These are phyloP conservation scores for Cucurbita argyrosperma DNA, from an alignment of 306 rosid genomes.

Conservation along the genomic window DNA sequence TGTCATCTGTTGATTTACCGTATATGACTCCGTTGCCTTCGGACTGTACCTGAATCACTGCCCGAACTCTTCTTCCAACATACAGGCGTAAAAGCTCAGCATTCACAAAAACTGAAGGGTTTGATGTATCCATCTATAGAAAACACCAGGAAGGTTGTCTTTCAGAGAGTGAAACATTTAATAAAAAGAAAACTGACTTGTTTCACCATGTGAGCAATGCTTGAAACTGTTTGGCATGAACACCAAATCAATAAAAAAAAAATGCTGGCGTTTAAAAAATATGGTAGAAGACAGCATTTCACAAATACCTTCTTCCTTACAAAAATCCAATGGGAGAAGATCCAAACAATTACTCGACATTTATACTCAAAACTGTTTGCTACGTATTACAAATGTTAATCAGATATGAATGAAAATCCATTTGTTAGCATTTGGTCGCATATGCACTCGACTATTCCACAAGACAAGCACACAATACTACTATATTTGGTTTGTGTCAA, in stretches of 20 bases:
- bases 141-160: background rate
- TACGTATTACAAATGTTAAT: background rate
- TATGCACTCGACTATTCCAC: background rate
- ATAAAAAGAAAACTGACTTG: background rate
- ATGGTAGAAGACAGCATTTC: background rate
- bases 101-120: conserved; percentile 69
- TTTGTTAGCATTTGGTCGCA: too few relatives aligned
- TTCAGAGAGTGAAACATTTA: background rate
- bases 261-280: background rate
- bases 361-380: background rate
- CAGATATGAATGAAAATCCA: too few relatives aligned
- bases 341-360: background rate
- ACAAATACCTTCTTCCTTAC: background rate
- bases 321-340: background rate
- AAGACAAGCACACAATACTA: too few relatives aligned
- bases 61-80: conserved; percentile 65
- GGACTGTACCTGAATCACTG: conserved; percentile 53
- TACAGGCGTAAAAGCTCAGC: conserved; percentile 48
- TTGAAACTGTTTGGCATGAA: background rate
- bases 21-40: conserved; percentile 34
- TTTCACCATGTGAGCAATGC: background rate
- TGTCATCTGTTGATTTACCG: conserved; percentile 69
- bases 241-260: background rate
- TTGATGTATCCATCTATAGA: conserved; percentile 47
- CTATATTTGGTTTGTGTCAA: background rate